Evolutionary conservation across 2,329 filamentous ascomycete genomes (phyloP).

Genomic region (Ambrosiella xylebori): DNA sequence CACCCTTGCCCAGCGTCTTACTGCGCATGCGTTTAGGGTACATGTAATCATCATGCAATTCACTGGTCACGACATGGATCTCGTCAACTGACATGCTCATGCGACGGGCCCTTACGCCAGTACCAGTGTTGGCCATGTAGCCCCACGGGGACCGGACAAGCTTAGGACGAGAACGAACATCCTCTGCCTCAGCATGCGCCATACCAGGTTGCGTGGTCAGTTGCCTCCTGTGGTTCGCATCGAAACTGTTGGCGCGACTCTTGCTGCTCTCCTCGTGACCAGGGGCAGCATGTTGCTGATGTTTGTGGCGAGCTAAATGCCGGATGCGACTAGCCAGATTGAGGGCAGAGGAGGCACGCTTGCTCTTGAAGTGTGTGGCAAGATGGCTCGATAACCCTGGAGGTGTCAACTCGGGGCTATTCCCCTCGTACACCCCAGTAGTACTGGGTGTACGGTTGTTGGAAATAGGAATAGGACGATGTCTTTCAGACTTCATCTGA

Average conservation of each 20-base stretch:
- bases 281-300: slow-evolving; percentile 3
- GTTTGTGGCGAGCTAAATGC: slow-evolving; percentile 22
- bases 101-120: slow-evolving; percentile 61
- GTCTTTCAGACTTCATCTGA: not conserved
- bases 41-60: slow-evolving; percentile 52
- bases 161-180: not conserved
- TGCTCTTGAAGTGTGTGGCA: not conserved
- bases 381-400: not conserved
- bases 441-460: not conserved
- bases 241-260: slow-evolving; percentile 33
- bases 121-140: slow-evolving; percentile 49
- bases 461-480: not conserved
- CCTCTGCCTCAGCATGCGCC: slow-evolving; percentile 13
- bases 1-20: slow-evolving; percentile 64
- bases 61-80: slow-evolving; percentile 52
- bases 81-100: slow-evolving; percentile 60
- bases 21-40: slow-evolving; percentile 54
- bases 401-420: not conserved
- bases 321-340: slow-evolving; percentile 19
- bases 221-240: slow-evolving; percentile 20
- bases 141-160: slow-evolving; percentile 36
- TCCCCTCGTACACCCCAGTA: not conserved
- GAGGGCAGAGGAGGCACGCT: not conserved
- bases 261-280: slow-evolving; percentile 7
- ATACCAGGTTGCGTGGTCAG: not conserved